Conservation (phyloP, 2,329 filamentous ascomycete species). For the Phialocephala subalpina region DNA sequence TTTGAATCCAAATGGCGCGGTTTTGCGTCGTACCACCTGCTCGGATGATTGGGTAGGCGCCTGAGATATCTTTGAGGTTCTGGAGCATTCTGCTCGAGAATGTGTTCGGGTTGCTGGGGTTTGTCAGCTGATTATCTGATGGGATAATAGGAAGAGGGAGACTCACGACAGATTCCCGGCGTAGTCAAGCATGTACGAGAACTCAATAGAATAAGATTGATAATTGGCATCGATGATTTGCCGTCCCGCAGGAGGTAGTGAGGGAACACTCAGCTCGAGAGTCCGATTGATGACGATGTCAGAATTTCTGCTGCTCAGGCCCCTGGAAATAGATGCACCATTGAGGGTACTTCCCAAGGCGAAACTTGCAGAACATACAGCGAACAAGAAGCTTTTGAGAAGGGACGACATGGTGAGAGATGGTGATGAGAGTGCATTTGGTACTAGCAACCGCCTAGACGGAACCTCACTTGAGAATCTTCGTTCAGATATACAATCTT, state of each 20-base stretch:
- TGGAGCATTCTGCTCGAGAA: background rate
- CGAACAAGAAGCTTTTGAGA: too few relatives aligned
- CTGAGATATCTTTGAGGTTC: background rate
- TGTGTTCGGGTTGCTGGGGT: background rate
- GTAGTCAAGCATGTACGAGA: conserved; percentile 25
- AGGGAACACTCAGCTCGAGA: background rate
- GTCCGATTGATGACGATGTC: background rate
- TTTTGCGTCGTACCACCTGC: background rate
- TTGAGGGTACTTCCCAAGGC: too few relatives aligned
- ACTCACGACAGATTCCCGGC: conserved; percentile 22
- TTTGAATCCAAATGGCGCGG: background rate
- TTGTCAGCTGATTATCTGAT: too few relatives aligned
- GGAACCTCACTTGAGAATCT: too few relatives aligned
- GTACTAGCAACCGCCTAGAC: too few relatives aligned
- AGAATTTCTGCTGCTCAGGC: too few relatives aligned
- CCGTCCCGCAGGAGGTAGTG: background rate
- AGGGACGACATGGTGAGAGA: too few relatives aligned
- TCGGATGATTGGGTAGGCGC: background rate
- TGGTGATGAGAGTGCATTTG: too few relatives aligned
- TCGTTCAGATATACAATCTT: too few relatives aligned
- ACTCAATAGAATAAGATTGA: conserved; percentile 27
- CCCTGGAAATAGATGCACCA: too few relatives aligned
- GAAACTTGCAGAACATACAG: too few relatives aligned
- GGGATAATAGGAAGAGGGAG: background rate
- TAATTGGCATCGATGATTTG: conserved; percentile 17